Base-by-base conservation (phyloP, 108 stramenopile genomes). In the Cyclostephanos tholiformis region DNA sequence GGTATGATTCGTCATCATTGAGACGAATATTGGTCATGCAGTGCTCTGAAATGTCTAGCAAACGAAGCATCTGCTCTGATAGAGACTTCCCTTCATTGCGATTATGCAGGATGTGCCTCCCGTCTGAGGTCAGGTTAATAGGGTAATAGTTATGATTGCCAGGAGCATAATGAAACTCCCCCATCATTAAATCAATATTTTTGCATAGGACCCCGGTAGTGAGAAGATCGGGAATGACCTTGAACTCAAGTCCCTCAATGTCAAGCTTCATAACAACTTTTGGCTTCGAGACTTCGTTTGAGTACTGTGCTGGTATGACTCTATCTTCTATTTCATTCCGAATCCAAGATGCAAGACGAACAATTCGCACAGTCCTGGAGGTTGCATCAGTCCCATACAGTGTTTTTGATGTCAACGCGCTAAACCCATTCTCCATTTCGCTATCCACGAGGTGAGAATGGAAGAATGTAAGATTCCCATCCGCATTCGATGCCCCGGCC, bases 311-410 rank as follows among this genome's bases (percentile, higher is more conserved):
- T 22, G 9, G 53, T 22, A 1, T 55, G 19, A 55, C 19, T 55
- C 17, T 22, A 26, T 26, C 25, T 55, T 0, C 35, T n/a, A 36
- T 77, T 65, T n/a, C 44, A 46, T 23, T 60, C 51, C 62, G 50
- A 38, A 83, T 74, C 83, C 83, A 84, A 16, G 67, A 46, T 19
- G 74, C 51, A 16, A 84, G 51, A 29, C 69, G 48, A 20, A 84
- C 46, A 22, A 46, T 62, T 23, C 67, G 69, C n/a, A 84, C 83
- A 35, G 30, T 57, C 38, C 25, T 41, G 46, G 50, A 19, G 14
- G 32, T 49, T 4, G 63, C 38, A 36, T 63, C 52, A n/a, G 30
- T 43, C 29, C 72, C 72, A 26, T 64, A 63, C 53, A 65, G 35
- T 30, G 29, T 19, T 65, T 19, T 65, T 44, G 20, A 50, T 61